phyloP scores from a whole-genome alignment of 1,139 yeast species.

The Wickerhamomyces sp. region DNA sequence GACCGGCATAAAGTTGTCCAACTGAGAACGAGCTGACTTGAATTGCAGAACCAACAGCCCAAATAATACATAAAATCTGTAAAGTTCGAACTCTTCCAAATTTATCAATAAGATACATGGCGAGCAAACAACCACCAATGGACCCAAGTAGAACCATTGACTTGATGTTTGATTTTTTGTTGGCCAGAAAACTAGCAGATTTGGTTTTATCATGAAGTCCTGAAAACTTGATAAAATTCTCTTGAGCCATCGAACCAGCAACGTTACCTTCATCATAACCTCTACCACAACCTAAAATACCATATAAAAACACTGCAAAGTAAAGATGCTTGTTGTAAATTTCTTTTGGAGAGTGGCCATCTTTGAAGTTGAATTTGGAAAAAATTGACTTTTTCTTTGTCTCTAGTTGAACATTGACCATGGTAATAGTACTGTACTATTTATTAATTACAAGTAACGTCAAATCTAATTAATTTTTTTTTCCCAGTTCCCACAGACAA shows the following conservation, averaged over 20 bases:
- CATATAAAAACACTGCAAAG: constrained; percentile 45
- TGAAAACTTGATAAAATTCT: constrained; percentile 37
- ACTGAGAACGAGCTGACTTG: constrained; percentile 36
- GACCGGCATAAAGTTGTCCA: constrained; percentile 36
- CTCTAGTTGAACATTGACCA: background rate
- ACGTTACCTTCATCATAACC: constrained; percentile 58
- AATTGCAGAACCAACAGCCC: constrained; percentile 27
- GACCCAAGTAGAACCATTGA: constrained; percentile 60
- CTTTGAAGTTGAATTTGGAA: constrained; percentile 3
- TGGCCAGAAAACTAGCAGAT: constrained; percentile 33
- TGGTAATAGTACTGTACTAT: background rate
- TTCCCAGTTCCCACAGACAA: too few species aligned
- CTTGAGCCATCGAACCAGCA: constrained; percentile 40
- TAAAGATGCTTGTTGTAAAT: constrained; percentile 43
- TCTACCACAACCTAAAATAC: constrained; percentile 52
- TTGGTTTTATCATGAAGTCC: constrained; percentile 40
- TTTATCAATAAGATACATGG: constrained; percentile 43
- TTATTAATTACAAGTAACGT: too few species aligned
- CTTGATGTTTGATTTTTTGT: constrained; percentile 47
- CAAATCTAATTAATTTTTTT: too few species aligned
- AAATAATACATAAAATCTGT: constrained; percentile 33
- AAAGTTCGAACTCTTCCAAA: constrained; percentile 50
- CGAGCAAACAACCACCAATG: constrained; percentile 48
- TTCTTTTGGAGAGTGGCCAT: constrained; percentile 41
- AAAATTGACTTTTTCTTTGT: background rate